Conservation (phyloP, 441 rosid species). For the Omphalea diandra region DNA sequence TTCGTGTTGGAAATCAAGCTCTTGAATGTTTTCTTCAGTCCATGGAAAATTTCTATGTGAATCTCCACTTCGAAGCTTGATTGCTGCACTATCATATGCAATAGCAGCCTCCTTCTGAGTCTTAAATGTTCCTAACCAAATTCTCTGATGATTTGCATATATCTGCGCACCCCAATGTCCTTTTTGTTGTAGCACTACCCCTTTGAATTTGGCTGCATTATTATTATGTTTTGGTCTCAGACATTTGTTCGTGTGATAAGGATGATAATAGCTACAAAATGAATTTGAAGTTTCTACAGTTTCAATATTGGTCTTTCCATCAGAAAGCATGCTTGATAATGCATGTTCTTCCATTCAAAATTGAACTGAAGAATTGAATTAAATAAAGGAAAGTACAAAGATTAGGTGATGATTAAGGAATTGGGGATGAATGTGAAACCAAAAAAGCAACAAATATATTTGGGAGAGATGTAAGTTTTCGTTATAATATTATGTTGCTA, state of each 20-base stretch:
- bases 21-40: constrained; percentile 44
- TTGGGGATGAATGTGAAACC: neutral
- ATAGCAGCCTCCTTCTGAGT: constrained; percentile 57
- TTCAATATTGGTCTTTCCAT: constrained; percentile 12
- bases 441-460: neutral
- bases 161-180: constrained; percentile 74
- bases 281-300: constrained; percentile 33
- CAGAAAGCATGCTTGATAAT: constrained; percentile 35
- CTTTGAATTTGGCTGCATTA: constrained; percentile 41
- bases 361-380: neutral
- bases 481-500: constrained; percentile 9
- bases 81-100: constrained; percentile 64
- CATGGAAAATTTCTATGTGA: constrained; percentile 61
- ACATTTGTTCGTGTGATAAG: constrained; percentile 32
- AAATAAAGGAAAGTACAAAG: neutral
- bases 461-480: neutral
- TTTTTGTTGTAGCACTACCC: constrained; percentile 57
- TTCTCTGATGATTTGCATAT: constrained; percentile 51
- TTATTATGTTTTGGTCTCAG: constrained; percentile 16
- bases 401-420: neutral
- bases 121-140: constrained; percentile 72
- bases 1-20: constrained; percentile 46
- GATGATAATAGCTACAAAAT: constrained; percentile 17
- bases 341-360: constrained; percentile 35
- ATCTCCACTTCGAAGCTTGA: constrained; percentile 50